Evolutionary conservation across 345 rosid genomes (phyloP), one percentile per base, ranked within the genome.

Genomic region (Eucalyptus fibrosa): DNA sequence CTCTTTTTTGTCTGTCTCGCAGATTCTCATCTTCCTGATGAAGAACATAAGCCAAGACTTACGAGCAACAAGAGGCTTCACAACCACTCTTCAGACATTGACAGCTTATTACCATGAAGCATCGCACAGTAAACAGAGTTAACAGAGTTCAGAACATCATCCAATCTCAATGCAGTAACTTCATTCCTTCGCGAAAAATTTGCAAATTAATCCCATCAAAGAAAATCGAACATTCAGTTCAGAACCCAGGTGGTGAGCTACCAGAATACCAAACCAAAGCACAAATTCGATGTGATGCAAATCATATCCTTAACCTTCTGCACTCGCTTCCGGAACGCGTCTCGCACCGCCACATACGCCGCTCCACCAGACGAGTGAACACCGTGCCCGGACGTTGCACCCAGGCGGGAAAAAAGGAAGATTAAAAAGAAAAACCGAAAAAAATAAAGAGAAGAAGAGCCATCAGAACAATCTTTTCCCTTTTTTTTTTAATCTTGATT

Each of bases 311-410:
- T 72, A 19, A 37, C 44, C 44, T 72, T 34, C 82, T 18, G 26
- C 26, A 5, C 82, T 34, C 97, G 92, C 88, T 88, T 91, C 53
- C 99, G 91, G 92, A 96, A 96, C 91, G 91, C 98, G 86, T 98
- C 91, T 3, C 99, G 90, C 81, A 97, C 96, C 4, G 97, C 97
- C 6, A 72, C 80, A 91, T 98, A 96, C 12, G 97, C 99, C 9
- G 99, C 23, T 92, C 88, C 2, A 94, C 99, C 42, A 98, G 95
- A 88, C 97, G 89, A 17, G 97, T 96, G 96, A 90, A 97, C n/a
- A 96, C 97, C 1, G 97, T 98, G 9, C 98, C 98, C 95, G 92
- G 19, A 45, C 8, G 21, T 32, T 40, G 32, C 45, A 44, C 55
- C 50, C 40, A 51, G 50, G 11, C 21, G 9, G 34, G 14, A 10